Evolutionary conservation across 2,329 filamentous ascomycete species (phyloP), one percentile per base, ranked within the genome.

Genomic region (Apiospora saccharicola): DNA sequence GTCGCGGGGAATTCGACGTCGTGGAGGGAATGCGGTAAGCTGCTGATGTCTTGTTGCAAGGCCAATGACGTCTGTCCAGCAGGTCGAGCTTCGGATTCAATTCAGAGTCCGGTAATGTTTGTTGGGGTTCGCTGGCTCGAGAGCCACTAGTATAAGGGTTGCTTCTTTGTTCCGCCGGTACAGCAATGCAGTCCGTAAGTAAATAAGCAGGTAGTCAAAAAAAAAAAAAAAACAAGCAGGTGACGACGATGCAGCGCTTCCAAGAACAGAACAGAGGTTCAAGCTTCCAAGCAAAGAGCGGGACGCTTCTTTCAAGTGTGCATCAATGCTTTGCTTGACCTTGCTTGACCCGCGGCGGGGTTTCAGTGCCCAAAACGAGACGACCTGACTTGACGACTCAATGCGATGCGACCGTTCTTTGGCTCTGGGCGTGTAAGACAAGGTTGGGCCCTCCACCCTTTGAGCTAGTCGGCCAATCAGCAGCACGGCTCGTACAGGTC

Each of bases 261-360:
- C 57, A 64, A 64, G 57, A 37, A 64, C 57, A 64, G 57, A 64
- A 64, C 57, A 64, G 57, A 41, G 41, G 57, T 64, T 41, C 57
- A 22, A n/a, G 34, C 57, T 64, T 22, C 57, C 34, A 26, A 41
- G 57, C 57, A 64, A 64, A 64, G 57, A 64, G 57, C 57, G 57
- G 57, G 57, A 64, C 57, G 34, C 34, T 24, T 64, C 57, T 64
- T 64, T 64, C 57, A 64, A 37, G 13, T 30, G 30, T 41, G 53
- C 34, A 41, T 64, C 57, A 64, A 41, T 71, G 57, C 47, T 72
- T 43, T 70, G 67, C 61, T 49, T 41, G 37, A 41, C 37, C 67
- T 70, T 57, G 68, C 72, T 72, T 75, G 73, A 73, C 73, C 73
- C 73, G 78, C 77, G 77, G 77, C 76, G 77, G 78, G 78, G 78